These are phyloP conservation scores for Triticum dicoccoides DNA, from an alignment of 176 grass and related monocot genomes.

Conservation along the genomic window DNA sequence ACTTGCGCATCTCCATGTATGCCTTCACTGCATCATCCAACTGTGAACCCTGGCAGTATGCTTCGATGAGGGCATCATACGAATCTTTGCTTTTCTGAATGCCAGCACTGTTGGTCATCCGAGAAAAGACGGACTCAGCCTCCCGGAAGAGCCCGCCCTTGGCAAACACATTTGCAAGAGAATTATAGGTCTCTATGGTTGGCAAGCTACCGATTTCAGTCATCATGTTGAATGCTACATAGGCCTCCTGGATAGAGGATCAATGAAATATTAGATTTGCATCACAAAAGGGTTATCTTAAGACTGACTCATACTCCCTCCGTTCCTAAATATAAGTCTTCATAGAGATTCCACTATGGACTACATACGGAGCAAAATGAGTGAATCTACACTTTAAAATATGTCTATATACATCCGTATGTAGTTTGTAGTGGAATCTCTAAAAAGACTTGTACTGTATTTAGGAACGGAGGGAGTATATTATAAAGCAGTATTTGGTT, in stretches of 20 bases:
- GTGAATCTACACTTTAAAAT: too few relatives aligned
- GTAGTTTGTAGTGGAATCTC: too few relatives aligned
- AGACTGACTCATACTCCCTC: background rate
- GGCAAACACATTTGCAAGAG: slow-evolving; percentile 62
- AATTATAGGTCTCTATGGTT: slow-evolving; percentile 74
- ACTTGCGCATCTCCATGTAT: slow-evolving; percentile 93
- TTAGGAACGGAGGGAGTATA: background rate
- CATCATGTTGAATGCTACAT: slow-evolving; percentile 96
- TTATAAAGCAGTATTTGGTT: background rate
- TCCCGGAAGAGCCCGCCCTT: slow-evolving; percentile 92
- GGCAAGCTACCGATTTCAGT: slow-evolving; percentile 84
- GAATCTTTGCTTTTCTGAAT: slow-evolving; percentile 77
- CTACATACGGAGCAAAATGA: too few relatives aligned
- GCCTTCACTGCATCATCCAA: slow-evolving; percentile 77
- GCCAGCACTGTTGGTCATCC: slow-evolving; percentile 77
- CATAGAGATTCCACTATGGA: too few relatives aligned
- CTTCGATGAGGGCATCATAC: slow-evolving; percentile 81
- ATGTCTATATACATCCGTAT: too few relatives aligned
- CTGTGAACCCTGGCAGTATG: slow-evolving; percentile 74
- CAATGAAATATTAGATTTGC: background rate
- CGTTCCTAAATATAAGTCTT: too few relatives aligned
- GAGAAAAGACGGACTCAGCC: slow-evolving; percentile 57
- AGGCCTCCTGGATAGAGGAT: slow-evolving; percentile 66
- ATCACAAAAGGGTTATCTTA: slow-evolving; percentile 18
- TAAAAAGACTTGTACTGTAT: too few relatives aligned